These are phyloP conservation scores for Lasiosphaeria miniovina DNA, from an alignment of 495 filamentous ascomycete genomes.

Conservation along the genomic window DNA sequence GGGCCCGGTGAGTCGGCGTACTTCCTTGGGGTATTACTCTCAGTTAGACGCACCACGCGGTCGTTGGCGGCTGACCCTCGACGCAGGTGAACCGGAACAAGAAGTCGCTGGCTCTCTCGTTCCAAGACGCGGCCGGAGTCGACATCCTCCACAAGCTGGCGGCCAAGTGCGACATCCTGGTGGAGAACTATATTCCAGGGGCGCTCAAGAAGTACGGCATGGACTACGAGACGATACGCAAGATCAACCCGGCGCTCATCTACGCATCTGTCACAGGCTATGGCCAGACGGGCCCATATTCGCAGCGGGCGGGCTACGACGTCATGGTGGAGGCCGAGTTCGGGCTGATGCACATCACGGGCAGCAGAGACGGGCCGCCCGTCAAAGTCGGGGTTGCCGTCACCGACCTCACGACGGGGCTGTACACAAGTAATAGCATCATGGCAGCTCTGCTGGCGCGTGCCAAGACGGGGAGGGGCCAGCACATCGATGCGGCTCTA, in stretches of 20 bases:
- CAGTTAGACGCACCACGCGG: not conserved
- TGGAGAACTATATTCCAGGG: conserved; percentile 95
- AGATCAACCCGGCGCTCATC: conserved; percentile 75
- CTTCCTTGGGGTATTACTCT: conserved; percentile 71
- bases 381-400: conserved; percentile 98
- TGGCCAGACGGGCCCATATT: conserved; percentile 92
- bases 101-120: conserved; percentile 88
- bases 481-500: conserved; percentile 87
- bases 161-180: conserved; percentile 82
- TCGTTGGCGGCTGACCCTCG: not conserved
- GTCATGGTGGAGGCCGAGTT: conserved; percentile 99
- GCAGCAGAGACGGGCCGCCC: conserved; percentile 78
- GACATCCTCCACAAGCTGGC: conserved; percentile 82
- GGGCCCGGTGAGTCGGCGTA: conserved; percentile 93
- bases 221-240: conserved; percentile 74
- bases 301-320: conserved; percentile 87
- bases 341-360: conserved; percentile 98
- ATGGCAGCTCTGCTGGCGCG: conserved; percentile 87
- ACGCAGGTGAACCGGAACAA: conserved; percentile 90
- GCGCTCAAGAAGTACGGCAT: conserved; percentile 87
- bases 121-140: conserved; percentile 77
- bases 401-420: conserved; percentile 89
- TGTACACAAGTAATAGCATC: conserved; percentile 96
- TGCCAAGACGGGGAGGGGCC: conserved; percentile 56
- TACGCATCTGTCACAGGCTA: conserved; percentile 65